Evolutionary conservation across 441 rosid species (phyloP).

Genomic region (Brassica hybrid): DNA sequence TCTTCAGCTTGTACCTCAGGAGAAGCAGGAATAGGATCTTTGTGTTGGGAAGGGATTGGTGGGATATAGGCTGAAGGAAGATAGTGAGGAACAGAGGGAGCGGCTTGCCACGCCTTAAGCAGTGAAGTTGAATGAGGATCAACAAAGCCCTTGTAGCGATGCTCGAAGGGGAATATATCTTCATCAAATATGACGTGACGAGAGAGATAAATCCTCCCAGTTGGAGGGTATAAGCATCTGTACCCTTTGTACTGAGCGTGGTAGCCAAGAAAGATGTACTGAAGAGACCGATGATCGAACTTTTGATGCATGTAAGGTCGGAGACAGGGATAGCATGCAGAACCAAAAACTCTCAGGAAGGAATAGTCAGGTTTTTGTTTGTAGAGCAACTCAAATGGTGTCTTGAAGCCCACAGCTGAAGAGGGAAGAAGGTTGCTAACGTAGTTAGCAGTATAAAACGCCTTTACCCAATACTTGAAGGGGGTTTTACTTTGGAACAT

Average conservation of each 20-base stretch:
- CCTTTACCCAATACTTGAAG: not conserved
- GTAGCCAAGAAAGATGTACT: not conserved
- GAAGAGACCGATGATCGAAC: not conserved
- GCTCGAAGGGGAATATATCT: not conserved
- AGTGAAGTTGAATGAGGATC: not conserved
- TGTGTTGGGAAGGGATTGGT: no score
- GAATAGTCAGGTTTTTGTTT: not conserved
- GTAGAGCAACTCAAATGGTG: not conserved
- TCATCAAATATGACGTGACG: not conserved
- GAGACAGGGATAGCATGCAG: not conserved
- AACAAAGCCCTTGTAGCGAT: not conserved
- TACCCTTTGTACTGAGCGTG: not conserved
- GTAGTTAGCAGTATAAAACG: not conserved
- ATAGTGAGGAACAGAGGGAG: not conserved
- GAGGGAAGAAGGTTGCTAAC: not conserved
- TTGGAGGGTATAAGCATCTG: not conserved
- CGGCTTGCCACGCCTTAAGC: not conserved
- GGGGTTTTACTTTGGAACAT: not conserved
- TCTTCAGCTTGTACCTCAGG: no score
- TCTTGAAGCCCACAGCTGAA: not conserved
- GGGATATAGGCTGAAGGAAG: not conserved
- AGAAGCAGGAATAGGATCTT: no score
- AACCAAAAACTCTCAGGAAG: not conserved
- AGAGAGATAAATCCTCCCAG: not conserved
- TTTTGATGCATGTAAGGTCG: not conserved